A percentile compares a stretch with the other conserved stretches of the same genome.
Conservation (phyloP, 306 rosid genomes). For the Pachyrhizus erosus region DNA sequence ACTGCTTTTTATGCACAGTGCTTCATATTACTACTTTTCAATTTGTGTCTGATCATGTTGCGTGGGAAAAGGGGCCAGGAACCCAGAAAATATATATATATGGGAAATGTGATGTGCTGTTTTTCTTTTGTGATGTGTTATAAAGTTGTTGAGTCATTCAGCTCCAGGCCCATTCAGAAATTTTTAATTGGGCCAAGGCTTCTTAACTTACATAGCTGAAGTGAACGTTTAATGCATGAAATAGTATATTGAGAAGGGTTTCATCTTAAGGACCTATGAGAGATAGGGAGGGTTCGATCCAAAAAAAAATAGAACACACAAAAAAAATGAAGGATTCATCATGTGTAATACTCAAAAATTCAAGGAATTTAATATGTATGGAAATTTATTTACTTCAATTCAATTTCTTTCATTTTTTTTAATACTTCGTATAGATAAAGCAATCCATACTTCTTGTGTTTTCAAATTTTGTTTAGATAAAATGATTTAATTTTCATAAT, state of each 20-base stretch:
- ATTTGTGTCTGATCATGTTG: background rate
- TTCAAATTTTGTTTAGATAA: background rate
- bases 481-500: background rate
- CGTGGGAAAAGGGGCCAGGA: background rate
- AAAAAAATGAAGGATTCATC: too few species aligned
- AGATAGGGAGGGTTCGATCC: too few species aligned
- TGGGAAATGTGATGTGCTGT: background rate
- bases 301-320: too few species aligned
- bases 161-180: background rate
- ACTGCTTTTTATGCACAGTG: conserved; percentile 6
- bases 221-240: background rate
- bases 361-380: too few species aligned
- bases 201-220: background rate
- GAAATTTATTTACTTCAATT: too few species aligned
- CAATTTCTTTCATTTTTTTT: too few species aligned
- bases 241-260: too few species aligned
- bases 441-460: too few species aligned
- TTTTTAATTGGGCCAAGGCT: background rate
- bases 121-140: background rate
- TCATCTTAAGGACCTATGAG: background rate
- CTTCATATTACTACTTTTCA: background rate
- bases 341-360: too few species aligned
- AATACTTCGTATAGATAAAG: too few species aligned
- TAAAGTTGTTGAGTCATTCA: background rate
- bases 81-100: background rate